Percentiles rank a stretch among this genome's conserved stretches.
phyloP scores from a whole-genome alignment of 1,284 basidiomycete genomes.

The Phlebopus sp. region DNA sequence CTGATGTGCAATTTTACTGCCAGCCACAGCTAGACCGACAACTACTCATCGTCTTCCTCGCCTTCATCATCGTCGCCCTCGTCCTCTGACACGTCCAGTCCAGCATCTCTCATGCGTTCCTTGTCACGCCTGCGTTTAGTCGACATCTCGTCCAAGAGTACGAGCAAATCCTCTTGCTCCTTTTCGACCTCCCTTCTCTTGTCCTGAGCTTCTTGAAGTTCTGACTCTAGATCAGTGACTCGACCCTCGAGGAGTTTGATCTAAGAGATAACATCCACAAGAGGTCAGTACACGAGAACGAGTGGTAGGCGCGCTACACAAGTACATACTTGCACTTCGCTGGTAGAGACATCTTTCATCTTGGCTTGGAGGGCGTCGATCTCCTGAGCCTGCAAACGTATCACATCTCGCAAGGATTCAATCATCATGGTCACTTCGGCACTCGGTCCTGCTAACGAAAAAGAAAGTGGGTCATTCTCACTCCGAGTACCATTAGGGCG shows the following conservation, averaged over 20 bases:
- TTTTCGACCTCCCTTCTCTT: constrained; percentile 82
- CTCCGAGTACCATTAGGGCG: neutral
- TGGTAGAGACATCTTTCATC: constrained; percentile 39
- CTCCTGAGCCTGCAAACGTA: constrained; percentile 77
- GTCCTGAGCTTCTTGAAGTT: constrained; percentile 56
- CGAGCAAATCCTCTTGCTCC: constrained; percentile 93
- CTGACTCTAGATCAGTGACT: constrained; percentile 42
- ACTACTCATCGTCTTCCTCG: constrained; percentile 40
- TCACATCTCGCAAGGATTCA: constrained; percentile 75
- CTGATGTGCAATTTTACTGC: too few species aligned
- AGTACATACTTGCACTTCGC: constrained; percentile 40
- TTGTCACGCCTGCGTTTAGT: constrained; percentile 86
- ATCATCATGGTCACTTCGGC: constrained; percentile 79
- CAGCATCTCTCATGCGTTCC: constrained; percentile 64
- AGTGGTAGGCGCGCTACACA: constrained; percentile 12
- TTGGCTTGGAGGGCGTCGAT: constrained; percentile 61
- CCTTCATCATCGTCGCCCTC: constrained; percentile 80
- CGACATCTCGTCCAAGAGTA: constrained; percentile 89
- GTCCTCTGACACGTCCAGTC: constrained; percentile 88
- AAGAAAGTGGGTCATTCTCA: neutral
- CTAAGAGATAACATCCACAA: constrained; percentile 17
- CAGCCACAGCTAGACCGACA: constrained; percentile 6
- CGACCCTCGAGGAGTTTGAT: constrained; percentile 40
- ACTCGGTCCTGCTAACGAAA: constrained; percentile 51
- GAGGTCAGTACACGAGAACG: constrained; percentile 7